Evolutionary conservation across 768 basidiomycete genomes (phyloP).

Genomic region (Lentinus brumalis): DNA sequence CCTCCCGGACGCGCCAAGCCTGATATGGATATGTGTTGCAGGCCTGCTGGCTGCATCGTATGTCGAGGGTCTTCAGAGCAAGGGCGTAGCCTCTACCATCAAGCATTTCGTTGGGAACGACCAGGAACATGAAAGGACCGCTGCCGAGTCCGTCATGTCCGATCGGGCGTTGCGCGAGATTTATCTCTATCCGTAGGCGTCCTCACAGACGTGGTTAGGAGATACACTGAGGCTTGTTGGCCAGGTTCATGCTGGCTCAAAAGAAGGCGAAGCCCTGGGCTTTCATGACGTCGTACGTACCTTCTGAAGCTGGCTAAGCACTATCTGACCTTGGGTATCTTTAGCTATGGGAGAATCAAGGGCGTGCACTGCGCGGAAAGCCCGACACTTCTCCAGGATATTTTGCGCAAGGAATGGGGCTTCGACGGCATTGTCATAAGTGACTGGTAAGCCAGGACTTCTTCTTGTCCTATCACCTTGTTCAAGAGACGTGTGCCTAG

Average conservation of each 20-base stretch:
- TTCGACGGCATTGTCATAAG: conserved; percentile 51
- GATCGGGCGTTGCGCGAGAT: conserved; percentile 70
- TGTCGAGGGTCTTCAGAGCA: conserved; percentile 65
- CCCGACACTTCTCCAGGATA: conserved; percentile 40
- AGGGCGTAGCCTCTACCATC: conserved; percentile 69
- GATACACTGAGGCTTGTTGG: background rate
- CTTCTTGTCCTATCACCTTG: background rate
- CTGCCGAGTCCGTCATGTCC: conserved; percentile 64
- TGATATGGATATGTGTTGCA: conserved; percentile 22
- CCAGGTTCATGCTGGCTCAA: conserved; percentile 71
- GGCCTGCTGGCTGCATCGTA: conserved; percentile 66
- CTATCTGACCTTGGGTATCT: conserved; percentile 15
- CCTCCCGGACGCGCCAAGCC: background rate
- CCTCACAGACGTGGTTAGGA: background rate
- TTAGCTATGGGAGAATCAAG: conserved; percentile 46
- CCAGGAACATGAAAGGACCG: conserved; percentile 71
- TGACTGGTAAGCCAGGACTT: conserved; percentile 40
- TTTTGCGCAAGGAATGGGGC: conserved; percentile 52
- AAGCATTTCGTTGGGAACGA: conserved; percentile 79
- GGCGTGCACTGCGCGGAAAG: conserved; percentile 49
- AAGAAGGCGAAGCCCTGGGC: conserved; percentile 62
- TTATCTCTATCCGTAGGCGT: conserved; percentile 66
- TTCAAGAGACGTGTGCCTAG: conserved; percentile 20
- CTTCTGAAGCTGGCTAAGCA: background rate
- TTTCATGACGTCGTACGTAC: conserved; percentile 62